Evolutionary conservation across 176 grass and related monocot species (phyloP), one percentile per base, ranked within the genome.

Genomic region (Oryza brachyantha): DNA sequence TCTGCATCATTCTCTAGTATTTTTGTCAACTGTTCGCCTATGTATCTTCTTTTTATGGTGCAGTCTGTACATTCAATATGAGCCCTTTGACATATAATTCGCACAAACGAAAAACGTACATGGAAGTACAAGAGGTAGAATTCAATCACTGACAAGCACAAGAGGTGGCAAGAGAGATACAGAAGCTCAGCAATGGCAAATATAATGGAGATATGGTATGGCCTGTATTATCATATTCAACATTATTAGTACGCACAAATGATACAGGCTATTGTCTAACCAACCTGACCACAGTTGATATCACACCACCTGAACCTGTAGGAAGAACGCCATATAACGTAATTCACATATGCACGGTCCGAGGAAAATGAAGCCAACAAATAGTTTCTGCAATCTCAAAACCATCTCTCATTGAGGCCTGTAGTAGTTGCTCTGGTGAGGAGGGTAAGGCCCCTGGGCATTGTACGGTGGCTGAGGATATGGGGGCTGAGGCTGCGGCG

Each of bases 401-500:
- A 68, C 65, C 3, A 58, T 24, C 50, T 77, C 59, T 92, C 72
- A 97, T 78, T 90, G 87, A 38, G 92, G 86, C 72, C 92, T 87
- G 75, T 95, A 99, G 70, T 99, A 99, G 81, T 70, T 86, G 76
- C 40, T 89, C 74, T 91, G 90, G 55, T 87, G 76, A 32, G 85
- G 77, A 79, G 90, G 85, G 65, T 91, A 93, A 74, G 64, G 61
- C 17, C 86, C 84, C 4, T 73, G 92, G 42, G 78, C 26, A 76
- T 89, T 93, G 69, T 96, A 93, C 5, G 92, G 90, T 16, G 89
- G 72, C 3, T 83, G 83, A 34, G 92, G 81, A 83, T 95, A 86
- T 4, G 88, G 86, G 21, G 78, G 74, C 79, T 93, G 91, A 61
- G 88, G 93, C 19, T 76, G 88, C 61, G 72, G 86, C 0, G 31